Percentiles rank a stretch among this genome's conserved stretches.
Evolutionary conservation across 75 land plant genomes (phyloP).

Genomic region (Selaginella moellendorffii): DNA sequence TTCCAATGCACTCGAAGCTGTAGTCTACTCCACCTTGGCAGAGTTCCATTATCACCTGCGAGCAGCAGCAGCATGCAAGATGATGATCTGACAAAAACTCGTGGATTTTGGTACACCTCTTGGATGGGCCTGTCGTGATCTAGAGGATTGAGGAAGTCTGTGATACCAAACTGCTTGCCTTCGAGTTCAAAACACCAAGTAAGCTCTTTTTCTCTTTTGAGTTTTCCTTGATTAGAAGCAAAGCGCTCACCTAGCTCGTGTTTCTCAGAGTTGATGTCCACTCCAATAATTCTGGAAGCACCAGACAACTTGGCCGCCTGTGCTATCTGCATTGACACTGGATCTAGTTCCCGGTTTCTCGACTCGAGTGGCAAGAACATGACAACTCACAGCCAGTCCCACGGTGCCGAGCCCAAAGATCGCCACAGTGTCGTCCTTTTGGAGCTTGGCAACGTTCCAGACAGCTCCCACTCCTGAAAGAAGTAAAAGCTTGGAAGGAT

Average conservation of each 20-base stretch:
- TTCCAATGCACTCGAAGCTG: too few relatives aligned
- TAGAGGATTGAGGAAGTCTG: slow-evolving; percentile 36
- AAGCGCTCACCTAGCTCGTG: slow-evolving; percentile 25
- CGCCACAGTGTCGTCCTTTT: slow-evolving; percentile 63
- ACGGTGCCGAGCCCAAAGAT: slow-evolving; percentile 94
- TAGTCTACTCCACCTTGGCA: too few relatives aligned
- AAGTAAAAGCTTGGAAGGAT: too few relatives aligned
- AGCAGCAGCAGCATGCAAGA: too few relatives aligned
- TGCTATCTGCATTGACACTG: too few relatives aligned
- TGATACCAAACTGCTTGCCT: slow-evolving; percentile 43
- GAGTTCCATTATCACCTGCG: too few relatives aligned
- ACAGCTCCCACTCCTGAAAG: slow-evolving; percentile 49
- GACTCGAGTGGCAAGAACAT: too few relatives aligned
- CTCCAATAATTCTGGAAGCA: slow-evolving; percentile 38
- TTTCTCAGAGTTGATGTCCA: slow-evolving; percentile 26
- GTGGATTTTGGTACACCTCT: too few relatives aligned
- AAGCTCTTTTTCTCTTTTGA: not conserved
- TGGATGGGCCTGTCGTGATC: slow-evolving; percentile 57
- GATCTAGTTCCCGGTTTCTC: too few relatives aligned
- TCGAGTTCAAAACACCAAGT: not conserved
- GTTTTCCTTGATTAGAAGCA: not conserved
- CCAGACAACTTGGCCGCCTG: too few relatives aligned
- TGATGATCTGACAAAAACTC: too few relatives aligned
- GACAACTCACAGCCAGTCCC: slow-evolving; percentile 69
- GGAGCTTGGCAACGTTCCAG: slow-evolving; percentile 82